Conservation (phyloP, 768 basidiomycete genomes). For the Suillus subaureus region DNA sequence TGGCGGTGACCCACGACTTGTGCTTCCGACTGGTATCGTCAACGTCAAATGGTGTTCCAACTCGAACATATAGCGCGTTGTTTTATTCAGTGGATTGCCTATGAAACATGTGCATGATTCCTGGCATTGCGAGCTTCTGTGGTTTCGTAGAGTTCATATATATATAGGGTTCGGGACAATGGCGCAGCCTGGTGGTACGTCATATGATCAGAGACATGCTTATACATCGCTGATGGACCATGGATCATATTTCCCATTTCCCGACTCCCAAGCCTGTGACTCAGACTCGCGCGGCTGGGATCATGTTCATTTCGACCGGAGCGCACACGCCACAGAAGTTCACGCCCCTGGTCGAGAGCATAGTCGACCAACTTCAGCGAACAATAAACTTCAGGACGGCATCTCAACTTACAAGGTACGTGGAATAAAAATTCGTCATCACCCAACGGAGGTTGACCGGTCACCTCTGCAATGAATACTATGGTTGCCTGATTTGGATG, state of each 20-base stretch:
- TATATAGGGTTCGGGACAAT: neutral
- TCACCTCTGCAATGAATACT: neutral
- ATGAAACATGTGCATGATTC: neutral
- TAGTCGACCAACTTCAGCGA: neutral
- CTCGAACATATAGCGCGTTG: neutral
- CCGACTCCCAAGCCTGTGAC: neutral
- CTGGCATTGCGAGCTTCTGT: neutral
- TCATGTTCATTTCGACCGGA: neutral
- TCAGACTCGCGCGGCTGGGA: neutral
- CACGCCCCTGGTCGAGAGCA: neutral
- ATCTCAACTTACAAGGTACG: neutral
- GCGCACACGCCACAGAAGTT: neutral
- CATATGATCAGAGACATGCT: neutral
- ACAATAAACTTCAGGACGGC: slow-evolving; percentile 1
- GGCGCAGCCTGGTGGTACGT: neutral
- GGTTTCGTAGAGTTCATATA: no score
- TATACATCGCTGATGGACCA: neutral
- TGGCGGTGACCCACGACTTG: neutral
- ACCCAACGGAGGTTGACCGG: neutral
- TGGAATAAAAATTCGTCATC: neutral
- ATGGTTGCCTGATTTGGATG: neutral
- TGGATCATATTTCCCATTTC: neutral
- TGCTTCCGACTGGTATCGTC: neutral
- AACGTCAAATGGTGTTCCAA: neutral
- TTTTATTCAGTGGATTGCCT: neutral